Evolutionary conservation across 306 rosid genomes (phyloP).

Genomic region (Corylus americana): DNA sequence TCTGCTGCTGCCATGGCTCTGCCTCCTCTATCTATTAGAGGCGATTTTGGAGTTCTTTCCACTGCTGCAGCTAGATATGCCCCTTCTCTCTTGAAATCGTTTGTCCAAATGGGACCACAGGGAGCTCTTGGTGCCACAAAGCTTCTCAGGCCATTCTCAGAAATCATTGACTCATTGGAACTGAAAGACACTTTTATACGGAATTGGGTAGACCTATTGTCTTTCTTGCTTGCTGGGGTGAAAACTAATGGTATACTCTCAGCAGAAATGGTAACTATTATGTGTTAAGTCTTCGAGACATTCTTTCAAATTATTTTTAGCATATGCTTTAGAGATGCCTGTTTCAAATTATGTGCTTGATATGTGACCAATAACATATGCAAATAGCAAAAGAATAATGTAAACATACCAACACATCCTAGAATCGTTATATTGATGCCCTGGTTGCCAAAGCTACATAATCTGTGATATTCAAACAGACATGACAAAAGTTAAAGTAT

Average conservation of each 20-base stretch:
- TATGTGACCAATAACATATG: neutral
- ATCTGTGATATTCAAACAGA: neutral
- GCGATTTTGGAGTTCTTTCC: conserved; percentile 81
- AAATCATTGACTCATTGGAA: conserved; percentile 72
- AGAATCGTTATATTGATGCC: neutral
- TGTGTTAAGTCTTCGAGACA: conserved; percentile 4
- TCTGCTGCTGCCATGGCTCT: conserved; percentile 92
- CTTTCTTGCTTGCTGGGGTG: conserved; percentile 97
- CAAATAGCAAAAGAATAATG: neutral
- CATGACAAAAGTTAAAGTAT: neutral
- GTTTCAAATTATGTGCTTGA: neutral
- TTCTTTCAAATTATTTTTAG: conserved; percentile 3
- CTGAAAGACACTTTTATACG: conserved; percentile 73
- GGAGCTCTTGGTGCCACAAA: conserved; percentile 78
- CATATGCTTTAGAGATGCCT: neutral
- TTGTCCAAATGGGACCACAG: conserved; percentile 84
- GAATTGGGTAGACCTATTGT: conserved; percentile 84
- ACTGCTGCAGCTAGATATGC: conserved; percentile 92
- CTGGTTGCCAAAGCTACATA: neutral
- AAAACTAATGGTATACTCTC: conserved; percentile 77
- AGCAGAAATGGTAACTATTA: conserved; percentile 81
- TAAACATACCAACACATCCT: neutral
- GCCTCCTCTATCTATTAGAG: conserved; percentile 89
- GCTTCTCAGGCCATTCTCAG: conserved; percentile 86
- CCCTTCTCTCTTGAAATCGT: conserved; percentile 79